Conservation (phyloP, 495 filamentous ascomycete species). For the Venustampulla echinocandica region DNA sequence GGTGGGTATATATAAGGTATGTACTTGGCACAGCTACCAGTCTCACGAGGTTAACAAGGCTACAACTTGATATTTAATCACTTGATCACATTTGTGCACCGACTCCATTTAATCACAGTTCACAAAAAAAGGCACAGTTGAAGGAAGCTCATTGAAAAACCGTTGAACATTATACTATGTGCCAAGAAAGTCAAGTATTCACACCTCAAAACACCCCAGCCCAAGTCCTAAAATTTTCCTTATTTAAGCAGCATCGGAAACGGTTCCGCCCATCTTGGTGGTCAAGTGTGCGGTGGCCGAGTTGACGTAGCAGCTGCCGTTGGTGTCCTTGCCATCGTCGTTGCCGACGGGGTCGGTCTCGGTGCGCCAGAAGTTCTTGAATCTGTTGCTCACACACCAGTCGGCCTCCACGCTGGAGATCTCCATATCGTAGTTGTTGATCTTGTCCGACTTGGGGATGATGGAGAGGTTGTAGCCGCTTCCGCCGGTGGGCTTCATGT, state of each 20-base stretch:
- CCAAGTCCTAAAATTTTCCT: conserved; percentile 1
- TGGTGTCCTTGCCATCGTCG: conserved; percentile 18
- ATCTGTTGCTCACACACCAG: conserved; percentile 11
- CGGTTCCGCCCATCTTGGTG: conserved; percentile 17
- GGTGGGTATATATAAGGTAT: no score
- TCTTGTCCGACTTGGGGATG: conserved; percentile 35
- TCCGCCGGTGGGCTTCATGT: conserved; percentile 41
- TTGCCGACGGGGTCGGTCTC: conserved; percentile 12
- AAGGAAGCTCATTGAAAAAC: background rate
- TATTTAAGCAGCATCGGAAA: no score
- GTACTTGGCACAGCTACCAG: no score
- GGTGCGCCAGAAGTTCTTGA: conserved; percentile 19
- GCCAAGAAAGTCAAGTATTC: conserved; percentile 11
- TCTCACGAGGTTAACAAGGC: no score
- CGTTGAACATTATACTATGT: conserved; percentile 11
- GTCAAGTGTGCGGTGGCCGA: conserved; percentile 10
- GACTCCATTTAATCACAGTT: no score
- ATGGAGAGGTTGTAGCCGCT: conserved; percentile 47
- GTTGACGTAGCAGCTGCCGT: conserved; percentile 20
- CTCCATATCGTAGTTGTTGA: conserved; percentile 22
- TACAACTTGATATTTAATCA: no score
- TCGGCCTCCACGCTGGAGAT: conserved; percentile 17
- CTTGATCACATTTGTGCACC: no score
- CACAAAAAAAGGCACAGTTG: no score
- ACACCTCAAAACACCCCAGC: conserved; percentile 5